A percentile compares a stretch with the other conserved stretches of the same genome.
Conservation (phyloP, 108 stramenopile genomes). For the Aurantiochytrium sp. region DNA sequence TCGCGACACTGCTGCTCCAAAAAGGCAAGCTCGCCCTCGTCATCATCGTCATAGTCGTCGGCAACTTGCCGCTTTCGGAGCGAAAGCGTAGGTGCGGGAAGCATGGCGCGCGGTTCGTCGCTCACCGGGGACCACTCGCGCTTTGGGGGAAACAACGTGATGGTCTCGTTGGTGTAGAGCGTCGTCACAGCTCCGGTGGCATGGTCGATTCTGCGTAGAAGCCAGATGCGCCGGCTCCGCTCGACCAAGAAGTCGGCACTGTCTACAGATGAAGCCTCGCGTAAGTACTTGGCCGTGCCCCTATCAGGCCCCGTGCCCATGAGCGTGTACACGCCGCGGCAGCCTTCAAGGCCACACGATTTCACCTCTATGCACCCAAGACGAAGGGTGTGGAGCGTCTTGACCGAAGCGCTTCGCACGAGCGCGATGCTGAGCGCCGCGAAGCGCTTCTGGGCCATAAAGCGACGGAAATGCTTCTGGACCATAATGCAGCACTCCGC, state of each 20-base stretch:
- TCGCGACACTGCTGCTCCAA: neutral
- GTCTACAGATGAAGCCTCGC: neutral
- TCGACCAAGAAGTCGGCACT: neutral
- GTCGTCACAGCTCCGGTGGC: neutral
- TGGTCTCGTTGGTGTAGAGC: neutral
- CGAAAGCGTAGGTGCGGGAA: neutral
- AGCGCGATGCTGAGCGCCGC: neutral
- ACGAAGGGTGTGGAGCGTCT: neutral
- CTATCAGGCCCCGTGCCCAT: neutral
- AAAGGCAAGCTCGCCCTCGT: neutral
- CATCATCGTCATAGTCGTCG: neutral
- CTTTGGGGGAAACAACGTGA: neutral
- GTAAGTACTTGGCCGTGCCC: neutral
- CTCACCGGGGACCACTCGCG: neutral
- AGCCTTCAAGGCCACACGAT: neutral
- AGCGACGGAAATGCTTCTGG: slow-evolving; percentile 5
- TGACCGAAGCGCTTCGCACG: neutral
- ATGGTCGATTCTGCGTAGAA: neutral
- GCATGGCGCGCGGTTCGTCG: too few relatives aligned
- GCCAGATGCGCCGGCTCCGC: neutral
- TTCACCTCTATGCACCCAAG: neutral
- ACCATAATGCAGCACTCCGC: neutral
- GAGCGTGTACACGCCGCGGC: neutral
- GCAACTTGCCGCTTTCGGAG: neutral
- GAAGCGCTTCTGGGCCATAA: neutral